Conservation (phyloP, 2,329 filamentous ascomycete genomes). For the Colletotrichum paranaense region DNA sequence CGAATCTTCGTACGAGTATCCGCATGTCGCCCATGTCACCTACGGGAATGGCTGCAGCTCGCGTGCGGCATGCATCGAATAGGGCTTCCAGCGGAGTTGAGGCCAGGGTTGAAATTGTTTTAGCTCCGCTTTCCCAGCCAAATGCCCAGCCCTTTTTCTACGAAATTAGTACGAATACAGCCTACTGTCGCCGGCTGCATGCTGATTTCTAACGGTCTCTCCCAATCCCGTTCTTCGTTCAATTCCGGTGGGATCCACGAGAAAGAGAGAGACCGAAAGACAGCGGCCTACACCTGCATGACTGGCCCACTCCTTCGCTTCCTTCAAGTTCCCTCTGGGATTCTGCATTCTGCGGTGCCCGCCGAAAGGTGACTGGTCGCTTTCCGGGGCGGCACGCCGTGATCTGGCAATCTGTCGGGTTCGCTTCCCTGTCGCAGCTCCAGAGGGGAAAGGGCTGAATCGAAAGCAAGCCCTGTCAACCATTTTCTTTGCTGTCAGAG, state of each 20-base stretch:
- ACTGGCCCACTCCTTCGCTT: background rate
- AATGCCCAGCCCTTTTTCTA: background rate
- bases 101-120: background rate
- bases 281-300: background rate
- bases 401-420: background rate
- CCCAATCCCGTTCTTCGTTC: background rate
- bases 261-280: background rate
- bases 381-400: background rate
- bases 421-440: background rate
- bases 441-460: background rate
- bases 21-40: too few species aligned
- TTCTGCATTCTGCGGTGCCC: background rate
- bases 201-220: background rate
- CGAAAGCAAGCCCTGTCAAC: background rate
- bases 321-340: background rate
- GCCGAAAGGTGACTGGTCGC: background rate
- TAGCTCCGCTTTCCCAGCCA: background rate
- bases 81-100: background rate
- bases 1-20: background rate
- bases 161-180: background rate
- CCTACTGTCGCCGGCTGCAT: background rate
- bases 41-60: conserved; percentile 7
- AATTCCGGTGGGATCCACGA: background rate
- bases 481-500: background rate
- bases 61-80: background rate